These are phyloP conservation scores for Inonotus obliquus DNA, from an alignment of 1,284 basidiomycete genomes.

Conservation along the genomic window DNA sequence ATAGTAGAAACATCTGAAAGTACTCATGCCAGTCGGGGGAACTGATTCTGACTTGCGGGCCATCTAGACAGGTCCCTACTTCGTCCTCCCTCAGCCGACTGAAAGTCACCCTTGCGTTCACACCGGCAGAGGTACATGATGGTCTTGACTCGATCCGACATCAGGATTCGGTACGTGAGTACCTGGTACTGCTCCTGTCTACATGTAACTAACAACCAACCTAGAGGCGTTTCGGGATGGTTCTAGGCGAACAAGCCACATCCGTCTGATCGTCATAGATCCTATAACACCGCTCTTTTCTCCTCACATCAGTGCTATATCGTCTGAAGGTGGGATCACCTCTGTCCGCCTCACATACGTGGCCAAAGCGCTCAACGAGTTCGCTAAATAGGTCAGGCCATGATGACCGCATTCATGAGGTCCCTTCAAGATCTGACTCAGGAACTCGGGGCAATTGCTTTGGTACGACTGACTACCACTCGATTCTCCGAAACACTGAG, in stretches of 20 bases:
- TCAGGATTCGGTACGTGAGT: slow-evolving; percentile 29
- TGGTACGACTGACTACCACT: slow-evolving; percentile 37
- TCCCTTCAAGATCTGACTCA: slow-evolving; percentile 51
- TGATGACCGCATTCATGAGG: slow-evolving; percentile 69
- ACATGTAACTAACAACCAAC: neutral
- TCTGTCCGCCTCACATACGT: neutral
- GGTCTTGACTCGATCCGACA: slow-evolving; percentile 42
- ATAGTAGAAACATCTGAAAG: slow-evolving; percentile 26
- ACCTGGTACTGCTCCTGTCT: neutral
- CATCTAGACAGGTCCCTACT: neutral
- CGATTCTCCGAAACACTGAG: neutral
- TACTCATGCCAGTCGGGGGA: neutral
- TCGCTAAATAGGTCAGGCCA: slow-evolving; percentile 48
- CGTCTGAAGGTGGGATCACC: slow-evolving; percentile 48
- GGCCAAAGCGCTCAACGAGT: neutral
- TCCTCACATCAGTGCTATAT: slow-evolving; percentile 56
- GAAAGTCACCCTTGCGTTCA: slow-evolving; percentile 52
- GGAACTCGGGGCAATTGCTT: slow-evolving; percentile 38
- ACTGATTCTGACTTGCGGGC: neutral
- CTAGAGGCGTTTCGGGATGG: slow-evolving; percentile 9
- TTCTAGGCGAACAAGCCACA: slow-evolving; percentile 16
- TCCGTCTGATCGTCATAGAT: slow-evolving; percentile 59
- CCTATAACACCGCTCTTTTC: slow-evolving; percentile 61
- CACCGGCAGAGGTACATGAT: slow-evolving; percentile 47
- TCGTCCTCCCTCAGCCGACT: slow-evolving; percentile 35